These are phyloP conservation scores for Polychytrium aggregatum DNA, from an alignment of 192 early-diverging fungal genomes.

Conservation along the genomic window DNA sequence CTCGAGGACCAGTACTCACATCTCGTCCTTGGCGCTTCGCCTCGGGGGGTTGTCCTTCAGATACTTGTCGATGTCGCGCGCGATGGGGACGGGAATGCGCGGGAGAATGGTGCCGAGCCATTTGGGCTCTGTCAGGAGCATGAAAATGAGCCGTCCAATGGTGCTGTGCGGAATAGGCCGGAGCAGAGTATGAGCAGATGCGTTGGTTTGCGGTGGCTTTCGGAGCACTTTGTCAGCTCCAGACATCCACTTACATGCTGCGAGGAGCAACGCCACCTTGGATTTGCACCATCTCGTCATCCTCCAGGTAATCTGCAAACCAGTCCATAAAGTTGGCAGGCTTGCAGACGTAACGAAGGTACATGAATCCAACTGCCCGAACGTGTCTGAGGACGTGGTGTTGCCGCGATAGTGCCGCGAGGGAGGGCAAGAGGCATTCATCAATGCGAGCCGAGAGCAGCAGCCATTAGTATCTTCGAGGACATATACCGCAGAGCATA, in stretches of 20 bases:
- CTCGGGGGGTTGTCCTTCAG: too few relatives aligned
- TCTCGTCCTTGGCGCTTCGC: too few relatives aligned
- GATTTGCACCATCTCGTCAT: slow-evolving; percentile 61
- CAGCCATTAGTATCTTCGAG: too few relatives aligned
- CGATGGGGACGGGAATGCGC: slow-evolving; percentile 71
- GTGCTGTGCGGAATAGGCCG: slow-evolving; percentile 36
- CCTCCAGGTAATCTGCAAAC: slow-evolving; percentile 65
- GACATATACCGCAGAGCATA: too few relatives aligned
- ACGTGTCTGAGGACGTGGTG: slow-evolving; percentile 57
- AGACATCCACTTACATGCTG: slow-evolving; percentile 32
- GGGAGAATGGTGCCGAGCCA: slow-evolving; percentile 71
- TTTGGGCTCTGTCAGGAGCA: slow-evolving; percentile 63
- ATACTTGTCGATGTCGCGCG: slow-evolving; percentile 58
- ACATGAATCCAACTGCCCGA: slow-evolving; percentile 67
- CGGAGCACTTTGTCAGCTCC: neutral
- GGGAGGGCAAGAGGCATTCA: too few relatives aligned
- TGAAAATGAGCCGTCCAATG: slow-evolving; percentile 56
- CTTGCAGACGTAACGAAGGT: slow-evolving; percentile 70
- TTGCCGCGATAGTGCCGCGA: too few relatives aligned
- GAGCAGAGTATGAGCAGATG: neutral
- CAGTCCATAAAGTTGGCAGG: slow-evolving; percentile 68
- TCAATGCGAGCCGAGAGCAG: too few relatives aligned
- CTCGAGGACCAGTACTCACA: too few relatives aligned
- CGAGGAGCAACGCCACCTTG: slow-evolving; percentile 43
- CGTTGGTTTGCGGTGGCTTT: neutral